Conservation (phyloP, 306 rosid genomes). For the Hippophae rhamnoides region DNA sequence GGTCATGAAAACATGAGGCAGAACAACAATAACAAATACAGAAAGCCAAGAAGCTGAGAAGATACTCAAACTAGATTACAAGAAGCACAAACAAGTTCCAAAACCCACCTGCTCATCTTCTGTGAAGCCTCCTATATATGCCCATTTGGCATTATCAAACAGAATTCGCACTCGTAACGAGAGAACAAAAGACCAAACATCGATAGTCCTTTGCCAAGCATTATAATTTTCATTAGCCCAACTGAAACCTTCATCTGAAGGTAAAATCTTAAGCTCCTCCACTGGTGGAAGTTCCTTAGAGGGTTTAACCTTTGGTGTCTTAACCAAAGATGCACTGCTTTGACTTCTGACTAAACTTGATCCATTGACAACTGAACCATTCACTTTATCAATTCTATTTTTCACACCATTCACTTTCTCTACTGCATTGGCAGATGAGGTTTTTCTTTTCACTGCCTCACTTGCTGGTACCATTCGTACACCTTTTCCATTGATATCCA, state of each 20-base stretch:
- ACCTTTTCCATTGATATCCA: constrained; percentile 55
- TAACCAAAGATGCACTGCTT: constrained; percentile 26
- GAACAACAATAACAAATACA: constrained; percentile 10
- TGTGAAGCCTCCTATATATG: constrained; percentile 75
- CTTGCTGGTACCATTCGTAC: constrained; percentile 76
- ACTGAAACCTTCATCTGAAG: constrained; percentile 81
- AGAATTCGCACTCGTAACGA: constrained; percentile 73
- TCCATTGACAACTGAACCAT: constrained; percentile 50
- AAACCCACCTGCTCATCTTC: constrained; percentile 74
- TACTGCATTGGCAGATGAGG: constrained; percentile 27
- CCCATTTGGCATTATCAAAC: constrained; percentile 79
- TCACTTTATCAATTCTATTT: constrained; percentile 10
- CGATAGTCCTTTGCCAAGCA: constrained; percentile 72
- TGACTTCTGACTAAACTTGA: constrained; percentile 41
- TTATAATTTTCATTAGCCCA: constrained; percentile 94
- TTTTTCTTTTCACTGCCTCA: constrained; percentile 45
- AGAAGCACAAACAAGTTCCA: constrained; percentile 4
- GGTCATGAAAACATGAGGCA: constrained; percentile 1
- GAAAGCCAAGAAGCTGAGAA: constrained; percentile 15
- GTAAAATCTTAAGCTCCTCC: constrained; percentile 75
- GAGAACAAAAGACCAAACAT: constrained; percentile 86
- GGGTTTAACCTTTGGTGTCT: constrained; percentile 22
- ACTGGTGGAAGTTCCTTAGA: constrained; percentile 51
- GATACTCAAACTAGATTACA: not conserved
- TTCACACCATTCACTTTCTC: constrained; percentile 17